Evolutionary conservation across 2,329 filamentous ascomycete species (phyloP), one percentile per base, ranked within the genome.

Genomic region (Cladosporium austrohemisphaericum): DNA sequence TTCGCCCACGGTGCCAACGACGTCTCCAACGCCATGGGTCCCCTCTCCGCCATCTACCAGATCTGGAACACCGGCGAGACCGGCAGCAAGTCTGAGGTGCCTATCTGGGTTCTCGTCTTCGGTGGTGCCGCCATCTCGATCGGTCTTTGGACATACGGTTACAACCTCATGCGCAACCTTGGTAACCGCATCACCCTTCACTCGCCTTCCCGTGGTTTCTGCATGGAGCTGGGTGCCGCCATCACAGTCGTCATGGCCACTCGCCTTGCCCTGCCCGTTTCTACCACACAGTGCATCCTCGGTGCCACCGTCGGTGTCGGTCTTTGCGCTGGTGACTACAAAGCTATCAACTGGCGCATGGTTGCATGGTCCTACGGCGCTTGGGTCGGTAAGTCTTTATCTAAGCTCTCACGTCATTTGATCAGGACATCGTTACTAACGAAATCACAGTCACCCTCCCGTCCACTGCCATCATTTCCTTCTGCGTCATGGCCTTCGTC

Each of bases 1-100:
- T 85, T 86, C 56, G 80, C 82, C 1, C 83, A 84, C 65, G 81
- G 81, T n/a, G 79, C 80, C 55, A 84, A 84, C 63, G 81, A 84
- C 52, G 77, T 85, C 18, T 69, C 76, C 58, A 83, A 77, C 60
- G 79, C 79, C 19, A 74, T 81, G 46, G 79, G 79, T 0, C 81
- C 80, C 1, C 80, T 78, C 55, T 76, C 80, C 0, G 76, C 79
- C 33, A 77, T 84, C 57, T 84, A 72, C 64, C 69, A 78, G 54
- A 76, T 82, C 55, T 84, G 78, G 76, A 57, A 68, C 23, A 70
- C 66, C 0, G 75, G 73, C 2, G 57, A 53, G 0, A 60, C 80
- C 0, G 63, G 68, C 0, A 60, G 59, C 0, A 73, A 76, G 62
- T 63, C 75, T 0, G 63, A 72, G 1, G 80, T 83, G 0, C 80